These are phyloP conservation scores for Globisporangium recalcitrans DNA, from an alignment of 352 stramenopile genomes.

Conservation along the genomic window DNA sequence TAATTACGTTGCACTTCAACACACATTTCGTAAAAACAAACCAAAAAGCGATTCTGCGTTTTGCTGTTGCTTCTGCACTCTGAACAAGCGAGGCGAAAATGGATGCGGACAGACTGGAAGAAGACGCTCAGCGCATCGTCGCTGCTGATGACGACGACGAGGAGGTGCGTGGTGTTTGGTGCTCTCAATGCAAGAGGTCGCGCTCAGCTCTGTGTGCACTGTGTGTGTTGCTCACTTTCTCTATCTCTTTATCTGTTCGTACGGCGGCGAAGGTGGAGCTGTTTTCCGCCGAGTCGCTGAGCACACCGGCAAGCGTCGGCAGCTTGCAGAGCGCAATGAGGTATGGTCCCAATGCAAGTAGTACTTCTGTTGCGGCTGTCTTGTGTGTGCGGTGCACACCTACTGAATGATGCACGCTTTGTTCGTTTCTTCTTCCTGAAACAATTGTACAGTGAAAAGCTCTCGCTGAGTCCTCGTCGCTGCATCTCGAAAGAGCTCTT, in stretches of 20 bases:
- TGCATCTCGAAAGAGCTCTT: constrained; percentile 68
- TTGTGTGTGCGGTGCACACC: too few relatives aligned
- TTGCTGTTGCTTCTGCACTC: neutral
- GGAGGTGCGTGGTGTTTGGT: constrained; percentile 10
- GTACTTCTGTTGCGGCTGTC: too few relatives aligned
- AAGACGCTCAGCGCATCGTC: constrained; percentile 1
- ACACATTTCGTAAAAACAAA: constrained; percentile 3
- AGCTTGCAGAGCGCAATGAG: constrained; percentile 5
- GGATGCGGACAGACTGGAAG: constrained; percentile 4
- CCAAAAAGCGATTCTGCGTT: neutral
- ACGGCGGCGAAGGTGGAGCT: constrained; percentile 22
- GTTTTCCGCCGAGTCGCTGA: constrained; percentile 18
- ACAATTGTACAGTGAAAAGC: constrained; percentile 25
- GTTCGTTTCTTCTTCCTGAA: neutral
- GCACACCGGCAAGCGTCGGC: neutral
- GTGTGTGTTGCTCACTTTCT: neutral
- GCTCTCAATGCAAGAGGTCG: neutral
- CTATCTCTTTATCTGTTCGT: neutral
- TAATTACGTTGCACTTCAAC: constrained; percentile 16
- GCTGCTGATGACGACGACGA: constrained; percentile 16
- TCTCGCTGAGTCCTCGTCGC: constrained; percentile 31
- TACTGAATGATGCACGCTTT: too few relatives aligned
- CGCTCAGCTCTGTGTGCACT: neutral
- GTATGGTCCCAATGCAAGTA: neutral
- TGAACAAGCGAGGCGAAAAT: constrained; percentile 9